Evolutionary conservation across 2,329 filamentous ascomycete genomes (phyloP).

Genomic region (Endoconidiophora polonica): DNA sequence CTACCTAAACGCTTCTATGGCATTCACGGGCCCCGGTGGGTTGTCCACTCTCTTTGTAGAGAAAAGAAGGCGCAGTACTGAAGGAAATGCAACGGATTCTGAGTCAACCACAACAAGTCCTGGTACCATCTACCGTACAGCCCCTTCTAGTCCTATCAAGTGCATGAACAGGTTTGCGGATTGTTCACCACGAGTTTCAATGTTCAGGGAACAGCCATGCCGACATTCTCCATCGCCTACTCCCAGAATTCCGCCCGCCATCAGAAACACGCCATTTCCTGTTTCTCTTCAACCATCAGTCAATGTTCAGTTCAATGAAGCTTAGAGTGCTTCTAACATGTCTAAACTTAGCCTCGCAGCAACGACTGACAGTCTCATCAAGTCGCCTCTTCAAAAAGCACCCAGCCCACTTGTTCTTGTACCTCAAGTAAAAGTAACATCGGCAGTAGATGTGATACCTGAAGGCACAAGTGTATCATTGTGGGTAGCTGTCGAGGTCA

Average conservation of each 20-base stretch:
- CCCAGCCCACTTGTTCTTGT: constrained; percentile 20
- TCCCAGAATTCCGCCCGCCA: constrained; percentile 4
- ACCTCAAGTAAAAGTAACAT: constrained; percentile 27
- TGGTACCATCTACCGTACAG: constrained; percentile 5
- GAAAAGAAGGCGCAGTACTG: constrained; percentile 7
- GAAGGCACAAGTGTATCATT: constrained; percentile 20
- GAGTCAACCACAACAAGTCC: constrained; percentile 6
- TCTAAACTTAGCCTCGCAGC: not conserved
- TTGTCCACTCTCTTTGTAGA: constrained; percentile 6
- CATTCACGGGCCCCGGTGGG: not conserved
- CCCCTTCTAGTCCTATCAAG: constrained; percentile 9
- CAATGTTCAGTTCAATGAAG: constrained; percentile 4
- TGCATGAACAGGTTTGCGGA: not conserved
- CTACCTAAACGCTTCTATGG: no score
- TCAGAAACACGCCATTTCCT: constrained; percentile 1
- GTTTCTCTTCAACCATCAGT: constrained; percentile 4
- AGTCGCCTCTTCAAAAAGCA: not conserved
- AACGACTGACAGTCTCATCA: not conserved
- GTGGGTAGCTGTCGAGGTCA: constrained; percentile 36
- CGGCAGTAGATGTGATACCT: constrained; percentile 23
- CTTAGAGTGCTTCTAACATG: constrained; percentile 1
- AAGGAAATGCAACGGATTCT: constrained; percentile 1
- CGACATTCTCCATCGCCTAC: constrained; percentile 3
- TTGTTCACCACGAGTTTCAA: no score
- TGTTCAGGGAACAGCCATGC: not conserved